Conservation (phyloP, 2,329 filamentous ascomycete genomes). For the Stagonosporopsis vannaccii region DNA sequence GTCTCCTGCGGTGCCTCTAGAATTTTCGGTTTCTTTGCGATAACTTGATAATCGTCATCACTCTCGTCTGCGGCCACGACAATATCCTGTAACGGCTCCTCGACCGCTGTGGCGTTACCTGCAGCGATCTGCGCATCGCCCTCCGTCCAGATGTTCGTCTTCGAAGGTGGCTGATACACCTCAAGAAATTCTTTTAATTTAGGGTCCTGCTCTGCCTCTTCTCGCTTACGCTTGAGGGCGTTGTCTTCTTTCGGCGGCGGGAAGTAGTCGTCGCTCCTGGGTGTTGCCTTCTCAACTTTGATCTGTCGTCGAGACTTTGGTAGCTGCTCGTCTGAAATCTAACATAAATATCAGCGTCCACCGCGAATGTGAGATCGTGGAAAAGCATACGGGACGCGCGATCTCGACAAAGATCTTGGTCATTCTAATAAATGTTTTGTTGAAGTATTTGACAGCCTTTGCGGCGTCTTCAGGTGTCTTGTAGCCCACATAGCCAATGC, state of each 20-base stretch:
- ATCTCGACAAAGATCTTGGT: constrained; percentile 91
- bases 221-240: constrained; percentile 73
- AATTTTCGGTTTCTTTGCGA: constrained; percentile 57
- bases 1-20: constrained; percentile 7
- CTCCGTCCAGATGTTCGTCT: constrained; percentile 69
- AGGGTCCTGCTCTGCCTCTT: constrained; percentile 67
- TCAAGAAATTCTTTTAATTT: constrained; percentile 88
- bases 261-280: constrained; percentile 35
- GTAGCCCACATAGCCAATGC: constrained; percentile 96
- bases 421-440: constrained; percentile 94
- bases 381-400: constrained; percentile 73
- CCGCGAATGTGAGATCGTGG: not conserved
- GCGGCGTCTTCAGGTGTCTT: constrained; percentile 80
- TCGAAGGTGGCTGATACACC: constrained; percentile 75
- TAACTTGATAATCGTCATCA: constrained; percentile 77
- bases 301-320: constrained; percentile 45
- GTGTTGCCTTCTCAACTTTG: constrained; percentile 35
- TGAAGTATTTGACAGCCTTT: constrained; percentile 91
- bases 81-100: constrained; percentile 29
- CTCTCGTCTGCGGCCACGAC: constrained; percentile 60
- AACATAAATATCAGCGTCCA: constrained; percentile 34
- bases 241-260: constrained; percentile 38
- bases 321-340: constrained; percentile 46
- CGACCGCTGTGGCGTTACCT: constrained; percentile 19
- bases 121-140: constrained; percentile 51